phyloP scores from a whole-genome alignment of 2,329 filamentous ascomycete genomes.

The Hypoxylon sp. region DNA sequence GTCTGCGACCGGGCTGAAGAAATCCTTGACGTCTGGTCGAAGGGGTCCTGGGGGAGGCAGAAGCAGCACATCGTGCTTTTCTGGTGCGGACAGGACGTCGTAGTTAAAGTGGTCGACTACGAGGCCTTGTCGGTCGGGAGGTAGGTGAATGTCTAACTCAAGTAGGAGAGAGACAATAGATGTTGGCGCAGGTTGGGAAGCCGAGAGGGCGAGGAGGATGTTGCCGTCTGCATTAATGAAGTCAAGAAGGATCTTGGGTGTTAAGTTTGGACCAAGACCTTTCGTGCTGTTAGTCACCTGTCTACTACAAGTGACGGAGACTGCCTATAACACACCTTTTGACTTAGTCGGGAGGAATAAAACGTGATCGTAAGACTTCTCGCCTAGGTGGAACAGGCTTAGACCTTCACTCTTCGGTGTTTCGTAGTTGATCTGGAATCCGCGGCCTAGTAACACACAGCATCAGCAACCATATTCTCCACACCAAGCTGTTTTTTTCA shows the following conservation, averaged over 20 bases:
- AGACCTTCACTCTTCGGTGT: conserved; percentile 86
- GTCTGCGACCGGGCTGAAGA: conserved; percentile 76
- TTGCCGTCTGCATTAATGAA: conserved; percentile 95
- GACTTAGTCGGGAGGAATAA: conserved; percentile 89
- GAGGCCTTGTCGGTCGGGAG: conserved; percentile 84
- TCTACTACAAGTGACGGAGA: not conserved
- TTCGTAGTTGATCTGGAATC: conserved; percentile 84
- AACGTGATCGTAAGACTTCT: conserved; percentile 91
- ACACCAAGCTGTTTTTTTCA: not conserved
- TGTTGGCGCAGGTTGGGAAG: conserved; percentile 77
- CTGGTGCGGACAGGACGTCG: conserved; percentile 80
- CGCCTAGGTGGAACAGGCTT: conserved; percentile 86
- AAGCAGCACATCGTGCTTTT: conserved; percentile 90
- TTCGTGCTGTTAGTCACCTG: conserved; percentile 13
- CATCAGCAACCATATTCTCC: conserved; percentile 21
- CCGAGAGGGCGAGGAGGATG: conserved; percentile 87
- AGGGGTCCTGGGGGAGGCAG: conserved; percentile 77
- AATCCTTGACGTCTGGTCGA: conserved; percentile 80
- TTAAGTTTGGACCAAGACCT: conserved; percentile 91
- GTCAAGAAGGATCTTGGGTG: conserved; percentile 87
- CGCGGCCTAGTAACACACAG: conserved; percentile 74
- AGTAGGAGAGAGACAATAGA: conserved; percentile 83
- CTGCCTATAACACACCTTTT: conserved; percentile 74
- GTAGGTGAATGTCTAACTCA: conserved; percentile 91
- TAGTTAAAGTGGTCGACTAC: conserved; percentile 98